Base-by-base conservation (phyloP, 768 basidiomycete genomes). In the Termitomyces sp. region DNA sequence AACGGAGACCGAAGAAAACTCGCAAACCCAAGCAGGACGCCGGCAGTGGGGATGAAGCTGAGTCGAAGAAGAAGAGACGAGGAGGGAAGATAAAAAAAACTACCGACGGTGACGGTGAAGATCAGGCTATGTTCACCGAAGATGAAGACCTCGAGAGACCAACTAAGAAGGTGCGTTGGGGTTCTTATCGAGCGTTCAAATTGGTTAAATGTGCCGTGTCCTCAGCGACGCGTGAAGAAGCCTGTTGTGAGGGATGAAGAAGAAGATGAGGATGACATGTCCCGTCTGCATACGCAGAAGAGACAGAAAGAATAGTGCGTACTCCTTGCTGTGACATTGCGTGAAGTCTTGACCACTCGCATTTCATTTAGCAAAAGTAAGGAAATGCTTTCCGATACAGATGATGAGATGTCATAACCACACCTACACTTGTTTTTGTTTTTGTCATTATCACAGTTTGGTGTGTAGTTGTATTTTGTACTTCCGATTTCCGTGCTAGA, bases 341-440 rank as follows among this genome's bases (percentile, higher is more conserved):
- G 9, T 20, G 41, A 52, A 46, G 10, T 63, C 47, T 60, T 64
- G 23, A 66, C 38, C 32, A 50, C 43, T 59, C 33, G 48, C 41
- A 23, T 62, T 53, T 12, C 18, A 43, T 58, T 13, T 61, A 95
- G 93, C 69, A 95, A 95, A 79, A 94, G 91, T 68, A 93, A 92
- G 72, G 93, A 87, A 66, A 82, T 86, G 71, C 83, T 96, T 51
- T 88, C 88, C 7, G 92, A 95, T 69, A 92, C 91, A 2, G 93
- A 95, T 69, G 93, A 91, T 32, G 89, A 90, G 55, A 88, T 87
- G 86, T 76, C 81, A 69, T 88, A 75, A 66, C 28, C 8, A 36
- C 20, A 16, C 26, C 26, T 5, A 5, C 26, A 10, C n/a, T 55
- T 40, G 40, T 47, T 32, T 57, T n/a, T n/a, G 28, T 13, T 18